Evolutionary conservation across 768 basidiomycete species (phyloP).

Genomic region (Cantharellus anzutake): DNA sequence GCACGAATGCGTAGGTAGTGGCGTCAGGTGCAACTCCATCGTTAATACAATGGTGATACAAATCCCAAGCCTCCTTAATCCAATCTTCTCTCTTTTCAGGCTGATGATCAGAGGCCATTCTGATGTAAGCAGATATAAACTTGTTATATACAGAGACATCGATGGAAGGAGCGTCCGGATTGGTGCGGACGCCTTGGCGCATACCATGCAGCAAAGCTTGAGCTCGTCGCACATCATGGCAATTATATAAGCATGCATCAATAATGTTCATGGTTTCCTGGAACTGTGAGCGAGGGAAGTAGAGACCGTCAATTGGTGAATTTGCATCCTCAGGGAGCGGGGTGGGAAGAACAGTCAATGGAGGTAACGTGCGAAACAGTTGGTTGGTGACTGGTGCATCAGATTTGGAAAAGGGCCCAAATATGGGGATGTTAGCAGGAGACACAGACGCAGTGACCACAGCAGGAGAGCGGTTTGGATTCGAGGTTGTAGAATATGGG

Average conservation of each 20-base stretch:
- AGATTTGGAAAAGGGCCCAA: too few species aligned
- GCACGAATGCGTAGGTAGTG: slow-evolving; percentile 49
- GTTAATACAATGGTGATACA: slow-evolving; percentile 35
- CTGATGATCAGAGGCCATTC: slow-evolving; percentile 34
- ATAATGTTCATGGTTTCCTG: slow-evolving; percentile 60
- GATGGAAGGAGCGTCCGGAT: slow-evolving; percentile 26
- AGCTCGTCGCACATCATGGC: slow-evolving; percentile 62
- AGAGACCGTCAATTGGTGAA: slow-evolving; percentile 25
- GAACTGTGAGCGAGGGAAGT: slow-evolving; percentile 44
- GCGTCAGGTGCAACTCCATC: slow-evolving; percentile 33
- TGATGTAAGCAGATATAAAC: slow-evolving; percentile 44
- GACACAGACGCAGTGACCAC: too few species aligned
- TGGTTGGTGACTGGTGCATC: not conserved
- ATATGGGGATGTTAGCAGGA: too few species aligned
- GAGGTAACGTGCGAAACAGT: not conserved
- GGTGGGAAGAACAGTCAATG: slow-evolving; percentile 42
- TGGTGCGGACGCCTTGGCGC: slow-evolving; percentile 17
- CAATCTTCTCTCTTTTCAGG: slow-evolving; percentile 29
- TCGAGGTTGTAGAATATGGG: too few species aligned
- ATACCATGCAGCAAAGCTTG: slow-evolving; percentile 50
- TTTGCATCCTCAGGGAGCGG: slow-evolving; percentile 36
- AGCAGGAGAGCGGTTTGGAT: too few species aligned
- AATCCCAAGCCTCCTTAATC: slow-evolving; percentile 43
- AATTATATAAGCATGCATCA: slow-evolving; percentile 60
- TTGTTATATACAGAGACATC: slow-evolving; percentile 37